Evolutionary conservation across 176 grass and related monocot genomes (phyloP), one percentile per base, ranked within the genome.

Genomic region (Echinochloa phyllopogon): DNA sequence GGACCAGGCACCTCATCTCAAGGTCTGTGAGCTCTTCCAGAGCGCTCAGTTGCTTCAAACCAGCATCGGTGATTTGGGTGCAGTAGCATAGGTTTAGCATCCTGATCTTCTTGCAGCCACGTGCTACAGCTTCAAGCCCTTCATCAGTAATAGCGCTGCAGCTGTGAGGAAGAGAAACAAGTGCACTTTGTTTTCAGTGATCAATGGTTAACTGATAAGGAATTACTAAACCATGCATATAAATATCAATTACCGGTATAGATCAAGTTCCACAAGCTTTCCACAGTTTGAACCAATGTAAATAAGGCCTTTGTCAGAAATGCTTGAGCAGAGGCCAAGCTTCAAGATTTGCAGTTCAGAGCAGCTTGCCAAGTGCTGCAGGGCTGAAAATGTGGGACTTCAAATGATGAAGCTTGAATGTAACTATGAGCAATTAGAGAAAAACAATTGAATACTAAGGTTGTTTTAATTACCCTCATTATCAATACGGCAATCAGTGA

Each of bases 51-150:
- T 93, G 70, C 44, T 79, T 90, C 90, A 96, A 36, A 40, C 94
- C 94, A 60, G 6, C 65, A 36, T 96, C 94, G 2, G 91, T 89
- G 42, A 96, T 93, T 85, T 89, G 76, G 44, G 41, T 85, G 76
- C 91, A 96, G 49, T 96, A 96, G 82, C 94, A 86, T 45, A 96
- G n/a, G 62, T 96, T 96, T 65, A 96, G 74, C 53, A 82, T 85
- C 53, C 69, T 86, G 21, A 96, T 82, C 71, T 70, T 93, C 71
- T 91, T 92, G 86, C 91, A 96, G 60, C 91, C 88, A 72, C 51
- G 37, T 2, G 88, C 69, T 87, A 93, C 74, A 61, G 86, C 85
- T 75, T 88, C 91, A 16, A 96, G 50, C 13, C 94, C 94, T 75
- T 91, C 84, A 67, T 96, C 91, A 58, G 94, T 93, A 77, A 93